A percentile compares a stretch with the other conserved stretches of the same genome.
Evolutionary conservation across 768 basidiomycete species (phyloP).

Genomic region (Dentipellis sp.): DNA sequence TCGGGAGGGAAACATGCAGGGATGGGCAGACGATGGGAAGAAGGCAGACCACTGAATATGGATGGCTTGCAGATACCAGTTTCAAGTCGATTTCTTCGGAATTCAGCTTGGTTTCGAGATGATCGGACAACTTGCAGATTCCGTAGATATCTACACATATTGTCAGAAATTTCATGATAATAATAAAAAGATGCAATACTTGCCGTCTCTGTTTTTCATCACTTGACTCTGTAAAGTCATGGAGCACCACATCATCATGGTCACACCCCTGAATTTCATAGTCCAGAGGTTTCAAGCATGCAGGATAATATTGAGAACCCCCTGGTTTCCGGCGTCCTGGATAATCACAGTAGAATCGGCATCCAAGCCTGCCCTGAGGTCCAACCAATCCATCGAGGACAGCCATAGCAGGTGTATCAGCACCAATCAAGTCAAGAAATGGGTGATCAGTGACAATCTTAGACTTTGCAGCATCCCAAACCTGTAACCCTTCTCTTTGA

Average conservation of each 20-base stretch:
- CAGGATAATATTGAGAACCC: conserved; percentile 25
- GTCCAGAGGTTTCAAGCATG: not conserved
- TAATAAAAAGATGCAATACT: too few species aligned
- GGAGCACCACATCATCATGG: not conserved
- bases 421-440: conserved; percentile 15
- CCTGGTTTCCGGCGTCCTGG: conserved; percentile 22
- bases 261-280: not conserved
- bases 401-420: conserved; percentile 26
- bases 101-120: too few species aligned
- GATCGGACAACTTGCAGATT: too few species aligned
- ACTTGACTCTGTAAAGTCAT: not conserved
- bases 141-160: too few species aligned
- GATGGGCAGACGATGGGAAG: not conserved
- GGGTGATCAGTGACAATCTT: conserved; percentile 1
- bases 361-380: conserved; percentile 21
- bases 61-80: not conserved
- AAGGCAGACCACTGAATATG: not conserved
- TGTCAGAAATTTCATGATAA: too few species aligned
- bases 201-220: too few species aligned
- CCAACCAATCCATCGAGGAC: conserved; percentile 26
- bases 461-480: conserved; percentile 16
- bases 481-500: conserved; percentile 16
- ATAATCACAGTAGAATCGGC: conserved; percentile 21
- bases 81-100: not conserved
- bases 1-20: conserved; percentile 22